Percentiles rank a stretch among this genome's conserved stretches.
These are phyloP conservation scores for Agaricus bisporus DNA, from an alignment of 768 basidiomycete species.

Conservation along the genomic window DNA sequence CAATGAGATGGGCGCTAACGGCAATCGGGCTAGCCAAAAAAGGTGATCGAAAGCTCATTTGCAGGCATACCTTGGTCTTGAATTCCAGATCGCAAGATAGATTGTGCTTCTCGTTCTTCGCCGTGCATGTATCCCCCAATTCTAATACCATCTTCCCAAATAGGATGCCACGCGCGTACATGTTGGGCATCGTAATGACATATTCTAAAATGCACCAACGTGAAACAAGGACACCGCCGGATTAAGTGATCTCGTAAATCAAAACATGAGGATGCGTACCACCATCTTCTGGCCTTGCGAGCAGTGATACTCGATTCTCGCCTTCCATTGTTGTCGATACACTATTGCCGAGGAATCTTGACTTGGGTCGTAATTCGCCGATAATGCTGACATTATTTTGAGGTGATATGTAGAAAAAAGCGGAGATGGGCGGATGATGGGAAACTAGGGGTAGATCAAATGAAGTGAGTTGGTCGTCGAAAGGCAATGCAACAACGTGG, in stretches of 20 bases:
- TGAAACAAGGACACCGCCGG: background rate
- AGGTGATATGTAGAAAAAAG: slow-evolving; percentile 95
- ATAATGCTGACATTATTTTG: slow-evolving; percentile 81
- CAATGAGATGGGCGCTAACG: background rate
- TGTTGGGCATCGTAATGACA: slow-evolving; percentile 94
- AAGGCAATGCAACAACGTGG: slow-evolving; percentile 1
- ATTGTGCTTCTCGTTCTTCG: slow-evolving; percentile 75
- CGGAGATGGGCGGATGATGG: slow-evolving; percentile 90
- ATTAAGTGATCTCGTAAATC: background rate
- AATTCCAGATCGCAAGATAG: slow-evolving; percentile 85
- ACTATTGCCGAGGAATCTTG: slow-evolving; percentile 93
- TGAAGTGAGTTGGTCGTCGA: slow-evolving; percentile 1
- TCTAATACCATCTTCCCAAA: slow-evolving; percentile 96
- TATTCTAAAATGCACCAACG: slow-evolving; percentile 47
- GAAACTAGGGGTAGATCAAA: slow-evolving; percentile 53
- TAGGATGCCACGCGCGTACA: slow-evolving; percentile 85
- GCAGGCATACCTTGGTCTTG: slow-evolving; percentile 79
- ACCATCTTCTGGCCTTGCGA: slow-evolving; percentile 83
- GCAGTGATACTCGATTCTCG: slow-evolving; percentile 79
- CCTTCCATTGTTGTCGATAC: slow-evolving; percentile 97
- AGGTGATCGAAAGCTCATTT: too few species aligned
- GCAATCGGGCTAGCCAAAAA: background rate
- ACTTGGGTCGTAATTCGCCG: slow-evolving; percentile 93
- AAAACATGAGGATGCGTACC: slow-evolving; percentile 39
- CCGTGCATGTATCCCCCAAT: slow-evolving; percentile 83